phyloP scores from a whole-genome alignment of 2,329 filamentous ascomycete genomes.

The Microcera coccophila region DNA sequence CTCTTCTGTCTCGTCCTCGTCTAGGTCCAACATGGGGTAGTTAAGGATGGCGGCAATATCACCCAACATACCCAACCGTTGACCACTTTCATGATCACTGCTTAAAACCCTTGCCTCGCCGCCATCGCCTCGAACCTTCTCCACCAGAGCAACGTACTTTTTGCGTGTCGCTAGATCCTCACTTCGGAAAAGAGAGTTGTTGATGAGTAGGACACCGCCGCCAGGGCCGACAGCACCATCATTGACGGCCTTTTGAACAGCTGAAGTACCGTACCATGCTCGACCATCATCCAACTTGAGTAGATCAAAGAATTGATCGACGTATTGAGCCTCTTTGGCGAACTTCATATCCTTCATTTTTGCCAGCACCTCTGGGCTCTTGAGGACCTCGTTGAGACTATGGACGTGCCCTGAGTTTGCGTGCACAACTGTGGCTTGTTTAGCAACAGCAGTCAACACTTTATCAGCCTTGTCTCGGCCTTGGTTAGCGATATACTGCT shows the following conservation, averaged over 20 bases:
- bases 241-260: constrained; percentile 77
- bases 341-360: constrained; percentile 86
- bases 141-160: constrained; percentile 80
- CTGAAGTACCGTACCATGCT: constrained; percentile 83
- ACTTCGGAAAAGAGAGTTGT: constrained; percentile 81
- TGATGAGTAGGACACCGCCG: constrained; percentile 80
- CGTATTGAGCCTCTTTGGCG: constrained; percentile 72
- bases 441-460: constrained; percentile 57
- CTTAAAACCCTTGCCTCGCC: constrained; percentile 88
- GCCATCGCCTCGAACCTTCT: constrained; percentile 80
- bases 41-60: constrained; percentile 88
- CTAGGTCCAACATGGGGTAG: constrained; percentile 78
- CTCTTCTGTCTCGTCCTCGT: constrained; percentile 60
- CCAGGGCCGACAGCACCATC: constrained; percentile 86
- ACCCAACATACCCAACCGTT: constrained; percentile 75
- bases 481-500: constrained; percentile 65
- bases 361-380: constrained; percentile 70
- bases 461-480: constrained; percentile 61
- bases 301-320: constrained; percentile 78
- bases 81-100: constrained; percentile 90
- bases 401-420: constrained; percentile 82
- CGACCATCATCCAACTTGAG: constrained; percentile 80
- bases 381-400: constrained; percentile 80
- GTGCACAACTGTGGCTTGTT: constrained; percentile 71
- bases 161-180: constrained; percentile 72